Conservation (phyloP, 768 basidiomycete genomes). For the Cystofilobasidium capitatum region DNA sequence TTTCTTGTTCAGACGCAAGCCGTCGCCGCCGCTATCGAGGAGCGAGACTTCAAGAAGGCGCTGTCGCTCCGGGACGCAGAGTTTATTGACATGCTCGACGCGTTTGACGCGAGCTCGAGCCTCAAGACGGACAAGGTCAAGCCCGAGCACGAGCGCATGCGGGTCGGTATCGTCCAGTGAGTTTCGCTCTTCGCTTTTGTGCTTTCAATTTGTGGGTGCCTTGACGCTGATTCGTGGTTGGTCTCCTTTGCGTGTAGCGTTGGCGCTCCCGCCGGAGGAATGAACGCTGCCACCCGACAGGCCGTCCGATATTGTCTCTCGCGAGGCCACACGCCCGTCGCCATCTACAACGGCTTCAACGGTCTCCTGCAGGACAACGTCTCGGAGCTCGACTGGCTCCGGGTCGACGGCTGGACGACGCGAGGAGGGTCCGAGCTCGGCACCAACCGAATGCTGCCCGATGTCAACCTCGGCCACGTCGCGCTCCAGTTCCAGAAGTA, state of each 20-base stretch:
- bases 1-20: constrained; percentile 58
- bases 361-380: constrained; percentile 86
- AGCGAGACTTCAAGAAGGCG: constrained; percentile 74
- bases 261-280: constrained; percentile 95
- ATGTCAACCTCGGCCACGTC: constrained; percentile 72
- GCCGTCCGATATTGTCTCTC: constrained; percentile 85
- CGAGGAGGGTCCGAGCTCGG: constrained; percentile 96
- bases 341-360: constrained; percentile 89
- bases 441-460: constrained; percentile 83
- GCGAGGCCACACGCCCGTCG: constrained; percentile 86
- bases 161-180: constrained; percentile 45
- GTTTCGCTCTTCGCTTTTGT: constrained; percentile 32
- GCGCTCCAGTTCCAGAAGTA: constrained; percentile 87
- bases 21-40: constrained; percentile 69
- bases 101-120: constrained; percentile 56
- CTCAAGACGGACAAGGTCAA: constrained; percentile 47
- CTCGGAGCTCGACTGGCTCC: constrained; percentile 81
- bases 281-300: constrained; percentile 95
- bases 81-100: constrained; percentile 73
- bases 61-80: constrained; percentile 85
- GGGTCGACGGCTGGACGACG: constrained; percentile 91
- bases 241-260: constrained; percentile 47
- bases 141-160: constrained; percentile 43
- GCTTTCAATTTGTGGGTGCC: no score
- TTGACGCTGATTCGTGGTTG: neutral